Conservation (phyloP, 768 basidiomycete genomes). For the Xanthoconium purpureum region DNA sequence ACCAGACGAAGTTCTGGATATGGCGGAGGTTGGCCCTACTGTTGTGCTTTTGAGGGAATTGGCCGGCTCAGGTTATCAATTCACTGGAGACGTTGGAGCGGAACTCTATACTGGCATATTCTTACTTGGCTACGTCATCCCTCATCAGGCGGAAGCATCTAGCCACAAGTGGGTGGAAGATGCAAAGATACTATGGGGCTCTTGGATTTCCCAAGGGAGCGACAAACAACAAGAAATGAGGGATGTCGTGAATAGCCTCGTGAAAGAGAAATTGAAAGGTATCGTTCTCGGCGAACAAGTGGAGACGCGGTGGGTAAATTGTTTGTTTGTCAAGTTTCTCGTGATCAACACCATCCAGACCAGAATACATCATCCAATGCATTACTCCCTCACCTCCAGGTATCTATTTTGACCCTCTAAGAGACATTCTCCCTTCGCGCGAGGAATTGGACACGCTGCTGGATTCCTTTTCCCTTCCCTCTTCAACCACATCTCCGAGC, state of each 20-base stretch:
- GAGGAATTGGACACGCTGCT: constrained; percentile 48
- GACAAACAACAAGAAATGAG: constrained; percentile 21
- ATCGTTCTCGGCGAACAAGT: constrained; percentile 39
- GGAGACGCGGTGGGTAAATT: constrained; percentile 31
- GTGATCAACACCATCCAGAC: constrained; percentile 30
- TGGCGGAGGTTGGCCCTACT: neutral
- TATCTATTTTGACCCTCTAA: constrained; percentile 38
- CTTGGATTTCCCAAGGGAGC: constrained; percentile 17
- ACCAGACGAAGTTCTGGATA: neutral
- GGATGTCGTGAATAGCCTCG: constrained; percentile 28
- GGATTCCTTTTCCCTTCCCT: constrained; percentile 36
- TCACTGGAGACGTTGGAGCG: constrained; percentile 16
- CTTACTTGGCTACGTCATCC: constrained; percentile 22
- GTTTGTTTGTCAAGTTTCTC: neutral
- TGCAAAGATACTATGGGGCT: constrained; percentile 33
- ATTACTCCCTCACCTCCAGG: constrained; percentile 36
- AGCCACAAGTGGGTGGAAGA: constrained; percentile 13
- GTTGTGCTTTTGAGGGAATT: constrained; percentile 16
- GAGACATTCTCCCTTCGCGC: constrained; percentile 52
- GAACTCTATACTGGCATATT: constrained; percentile 22
- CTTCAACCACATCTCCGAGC: constrained; percentile 49
- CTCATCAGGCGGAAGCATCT: constrained; percentile 5
- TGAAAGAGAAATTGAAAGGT: constrained; percentile 42
- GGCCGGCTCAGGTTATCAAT: constrained; percentile 18
- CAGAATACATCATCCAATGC: constrained; percentile 44